Evolutionary conservation across 768 basidiomycete species (phyloP), one percentile per base, ranked within the genome.

Genomic region (Tremella fuciformis): DNA sequence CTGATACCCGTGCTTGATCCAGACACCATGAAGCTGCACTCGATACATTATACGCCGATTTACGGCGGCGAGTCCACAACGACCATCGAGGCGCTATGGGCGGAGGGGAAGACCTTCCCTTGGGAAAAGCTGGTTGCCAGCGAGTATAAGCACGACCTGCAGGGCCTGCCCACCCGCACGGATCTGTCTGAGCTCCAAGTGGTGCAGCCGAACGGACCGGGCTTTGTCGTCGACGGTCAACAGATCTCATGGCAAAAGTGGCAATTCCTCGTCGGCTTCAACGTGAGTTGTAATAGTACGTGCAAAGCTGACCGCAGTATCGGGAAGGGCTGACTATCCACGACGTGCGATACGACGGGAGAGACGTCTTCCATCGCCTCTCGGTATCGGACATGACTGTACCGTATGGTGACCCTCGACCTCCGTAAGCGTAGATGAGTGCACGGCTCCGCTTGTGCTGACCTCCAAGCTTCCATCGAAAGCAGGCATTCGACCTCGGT

Each of bases 171-270:
- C 18, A 8, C 2, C 9, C n/a, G 81, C 76, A 83, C 83, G 60
- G 83, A 80, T 13, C 53, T 60, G 15, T 92, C 90, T 74, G 90
- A 92, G 8, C 77, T 93, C 50, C 87, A 91, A 65, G 78, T 94
- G 69, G 75, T 86, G 1, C 92, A 96, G 72, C 91, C 91, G 1
- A 87, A 93, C 53, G 92, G 92, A 26, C 91, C 92, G 16, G 88
- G 87, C 64, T 96, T 93, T 81, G 87, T 82, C 77, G 81, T 93
- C 47, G 80, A 84, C 42, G 90, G 88, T 0, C 77, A 90, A 67
- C 83, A 83, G 13, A 74, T 92, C 16, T 86, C 88, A 72, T 96
- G 92, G 91, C 90, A 96, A 76, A 91, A 91, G 63, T 96, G 91
- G 91, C 89, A 86, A 75, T 57, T 62, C 50, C n/a, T 15, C 6